phyloP scores from a whole-genome alignment of 176 grass and related monocot genomes.

The Oryza rufipogon region DNA sequence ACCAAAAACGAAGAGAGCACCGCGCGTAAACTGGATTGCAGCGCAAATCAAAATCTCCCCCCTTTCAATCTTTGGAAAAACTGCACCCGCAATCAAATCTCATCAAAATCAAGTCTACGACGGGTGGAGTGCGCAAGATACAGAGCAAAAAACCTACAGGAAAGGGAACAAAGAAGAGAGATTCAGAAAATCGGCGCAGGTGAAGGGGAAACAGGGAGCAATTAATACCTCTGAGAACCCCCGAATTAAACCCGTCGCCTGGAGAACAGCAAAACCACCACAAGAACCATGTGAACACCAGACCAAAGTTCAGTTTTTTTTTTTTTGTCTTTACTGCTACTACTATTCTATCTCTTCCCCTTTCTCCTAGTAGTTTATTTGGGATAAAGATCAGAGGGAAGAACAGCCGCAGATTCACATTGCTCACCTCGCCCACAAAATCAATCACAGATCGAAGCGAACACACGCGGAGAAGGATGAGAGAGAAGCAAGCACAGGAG shows the following conservation, averaged over 20 bases:
- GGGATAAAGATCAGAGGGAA: neutral
- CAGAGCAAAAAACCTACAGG: constrained; percentile 35
- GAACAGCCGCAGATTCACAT: constrained; percentile 27
- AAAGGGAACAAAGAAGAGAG: constrained; percentile 38
- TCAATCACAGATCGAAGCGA: constrained; percentile 6
- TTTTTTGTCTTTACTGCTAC: constrained; percentile 28
- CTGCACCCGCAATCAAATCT: constrained; percentile 22
- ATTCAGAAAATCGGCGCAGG: constrained; percentile 17
- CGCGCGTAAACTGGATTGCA: neutral
- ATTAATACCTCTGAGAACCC: constrained; percentile 58
- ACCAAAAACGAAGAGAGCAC: neutral
- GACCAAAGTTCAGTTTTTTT: neutral
- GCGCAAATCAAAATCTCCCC: neutral
- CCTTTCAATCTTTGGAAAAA: neutral
- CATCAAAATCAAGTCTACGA: constrained; percentile 39
- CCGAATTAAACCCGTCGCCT: constrained; percentile 36
- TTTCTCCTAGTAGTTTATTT: constrained; percentile 1
- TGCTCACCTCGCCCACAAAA: neutral
- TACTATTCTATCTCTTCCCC: neutral
- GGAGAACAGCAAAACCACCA: constrained; percentile 44
- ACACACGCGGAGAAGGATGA: neutral
- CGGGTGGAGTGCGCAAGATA: neutral
- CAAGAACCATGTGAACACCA: constrained; percentile 50
- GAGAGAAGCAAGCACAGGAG: neutral
- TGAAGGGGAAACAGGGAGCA: constrained; percentile 18